Conservation (phyloP, 2,329 filamentous ascomycete species). For the Huntiella moniliformis region DNA sequence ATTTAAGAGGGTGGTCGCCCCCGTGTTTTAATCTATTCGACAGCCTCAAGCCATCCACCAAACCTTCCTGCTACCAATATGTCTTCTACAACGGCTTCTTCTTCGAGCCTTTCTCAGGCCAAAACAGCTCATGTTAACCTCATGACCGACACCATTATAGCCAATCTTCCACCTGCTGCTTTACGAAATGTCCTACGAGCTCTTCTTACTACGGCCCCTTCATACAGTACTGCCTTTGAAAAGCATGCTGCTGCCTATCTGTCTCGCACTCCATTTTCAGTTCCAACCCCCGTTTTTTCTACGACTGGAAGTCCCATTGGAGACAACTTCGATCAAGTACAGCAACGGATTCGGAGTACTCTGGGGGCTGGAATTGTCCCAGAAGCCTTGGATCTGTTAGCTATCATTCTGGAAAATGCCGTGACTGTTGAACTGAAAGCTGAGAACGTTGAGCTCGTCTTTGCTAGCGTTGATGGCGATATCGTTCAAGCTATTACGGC, state of each 20-base stretch:
- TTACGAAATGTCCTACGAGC: slow-evolving; percentile 21
- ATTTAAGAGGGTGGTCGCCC: too few species aligned
- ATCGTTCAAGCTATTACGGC: slow-evolving; percentile 21
- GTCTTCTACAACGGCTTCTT: background rate
- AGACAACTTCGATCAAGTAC: slow-evolving; percentile 8
- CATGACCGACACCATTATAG: slow-evolving; percentile 27
- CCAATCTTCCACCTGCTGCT: slow-evolving; percentile 23
- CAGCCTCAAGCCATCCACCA: too few species aligned
- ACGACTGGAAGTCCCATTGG: slow-evolving; percentile 5
- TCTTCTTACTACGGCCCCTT: slow-evolving; percentile 14
- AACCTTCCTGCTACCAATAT: too few species aligned
- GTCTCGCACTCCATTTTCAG: slow-evolving; percentile 11
- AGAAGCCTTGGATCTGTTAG: slow-evolving; percentile 13
- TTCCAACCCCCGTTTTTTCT: slow-evolving; percentile 1
- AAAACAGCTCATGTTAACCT: slow-evolving; percentile 26
- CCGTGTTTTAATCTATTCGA: background rate
- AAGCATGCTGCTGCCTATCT: slow-evolving; percentile 17
- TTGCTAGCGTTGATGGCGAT: slow-evolving; percentile 16
- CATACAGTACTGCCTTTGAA: slow-evolving; percentile 19
- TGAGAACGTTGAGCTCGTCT: background rate
- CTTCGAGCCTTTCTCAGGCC: slow-evolving; percentile 7
- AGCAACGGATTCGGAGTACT: slow-evolving; percentile 15
- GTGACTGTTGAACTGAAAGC: background rate
- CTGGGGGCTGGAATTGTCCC: slow-evolving; percentile 15
- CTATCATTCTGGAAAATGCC: slow-evolving; percentile 10